Conservation (phyloP, 257 asterid species). For the Lycium ferocissimum region DNA sequence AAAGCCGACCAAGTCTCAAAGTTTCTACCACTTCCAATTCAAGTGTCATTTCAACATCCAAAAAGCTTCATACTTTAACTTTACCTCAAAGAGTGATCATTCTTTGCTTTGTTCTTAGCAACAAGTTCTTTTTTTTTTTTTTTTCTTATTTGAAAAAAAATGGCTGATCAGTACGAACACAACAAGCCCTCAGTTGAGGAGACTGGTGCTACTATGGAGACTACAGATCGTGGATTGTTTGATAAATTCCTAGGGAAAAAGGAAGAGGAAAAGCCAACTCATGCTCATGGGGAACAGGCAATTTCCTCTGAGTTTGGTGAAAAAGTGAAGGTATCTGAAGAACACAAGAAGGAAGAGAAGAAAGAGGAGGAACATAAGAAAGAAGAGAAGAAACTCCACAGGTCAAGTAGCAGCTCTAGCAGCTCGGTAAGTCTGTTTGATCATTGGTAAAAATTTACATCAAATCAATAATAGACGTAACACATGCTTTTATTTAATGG, state of each 20-base stretch:
- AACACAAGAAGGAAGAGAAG: conserved; percentile 31
- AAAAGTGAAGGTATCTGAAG: conserved; percentile 61
- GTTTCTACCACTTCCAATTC: background rate
- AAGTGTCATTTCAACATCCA: background rate
- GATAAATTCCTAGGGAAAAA: conserved; percentile 55
- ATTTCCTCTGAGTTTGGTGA: conserved; percentile 57
- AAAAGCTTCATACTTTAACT: background rate
- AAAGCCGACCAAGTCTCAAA: conserved; percentile 26
- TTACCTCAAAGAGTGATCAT: background rate
- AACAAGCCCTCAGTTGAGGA: conserved; percentile 38
- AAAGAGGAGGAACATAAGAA: conserved; percentile 30
- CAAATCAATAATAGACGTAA: background rate
- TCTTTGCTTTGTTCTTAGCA: background rate
- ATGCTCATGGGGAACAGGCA: conserved; percentile 39
- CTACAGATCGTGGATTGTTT: conserved; percentile 69
- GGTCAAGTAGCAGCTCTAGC: conserved; percentile 61
- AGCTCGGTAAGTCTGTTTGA: conserved; percentile 70
- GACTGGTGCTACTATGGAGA: conserved; percentile 44
- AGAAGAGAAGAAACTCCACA: conserved; percentile 62
- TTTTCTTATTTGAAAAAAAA: conserved; percentile 14
- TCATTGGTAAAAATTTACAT: background rate
- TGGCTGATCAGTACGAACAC: conserved; percentile 64
- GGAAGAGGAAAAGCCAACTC: conserved; percentile 53
- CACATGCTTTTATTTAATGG: too few species aligned
- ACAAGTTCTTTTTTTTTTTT: background rate